These are phyloP conservation scores for Colletotrichum camelliae DNA, from an alignment of 2,329 filamentous ascomycete species.

Conservation along the genomic window DNA sequence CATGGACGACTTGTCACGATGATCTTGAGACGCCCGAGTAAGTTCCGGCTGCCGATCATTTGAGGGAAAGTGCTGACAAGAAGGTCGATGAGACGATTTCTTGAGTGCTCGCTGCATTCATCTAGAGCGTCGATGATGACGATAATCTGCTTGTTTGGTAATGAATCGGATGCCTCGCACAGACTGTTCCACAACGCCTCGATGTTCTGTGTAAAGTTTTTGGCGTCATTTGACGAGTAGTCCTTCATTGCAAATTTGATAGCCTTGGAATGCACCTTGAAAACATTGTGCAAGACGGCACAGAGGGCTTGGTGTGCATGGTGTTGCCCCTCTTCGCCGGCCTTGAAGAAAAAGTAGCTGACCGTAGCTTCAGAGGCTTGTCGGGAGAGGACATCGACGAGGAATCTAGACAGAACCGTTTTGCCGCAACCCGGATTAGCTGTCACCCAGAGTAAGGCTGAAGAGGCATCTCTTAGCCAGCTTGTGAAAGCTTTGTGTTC, in stretches of 20 bases:
- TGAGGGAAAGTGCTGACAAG: background rate
- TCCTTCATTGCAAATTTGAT: background rate
- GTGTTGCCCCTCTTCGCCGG: background rate
- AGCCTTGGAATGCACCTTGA: background rate
- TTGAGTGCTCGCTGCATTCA: background rate
- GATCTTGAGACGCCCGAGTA: background rate
- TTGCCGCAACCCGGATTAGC: conserved; percentile 19
- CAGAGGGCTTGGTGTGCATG: background rate
- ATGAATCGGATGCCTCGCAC: background rate
- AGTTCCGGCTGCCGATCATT: background rate
- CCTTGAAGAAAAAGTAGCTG: conserved; percentile 20
- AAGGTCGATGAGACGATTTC: background rate
- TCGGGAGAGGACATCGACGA: background rate
- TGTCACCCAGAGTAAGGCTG: background rate
- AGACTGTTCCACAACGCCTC: background rate
- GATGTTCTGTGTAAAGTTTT: background rate
- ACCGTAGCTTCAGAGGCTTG: background rate
- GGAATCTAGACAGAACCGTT: background rate
- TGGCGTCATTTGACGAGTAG: background rate
- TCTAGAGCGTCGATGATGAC: conserved; percentile 10
- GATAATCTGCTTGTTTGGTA: background rate
- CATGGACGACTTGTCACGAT: conserved; percentile 11
- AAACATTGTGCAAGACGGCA: background rate
- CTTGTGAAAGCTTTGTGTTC: background rate
- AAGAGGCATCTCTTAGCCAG: background rate